Conservation (phyloP, 108 stramenopile genomes). For the Cyclostephanos invisitatus region DNA sequence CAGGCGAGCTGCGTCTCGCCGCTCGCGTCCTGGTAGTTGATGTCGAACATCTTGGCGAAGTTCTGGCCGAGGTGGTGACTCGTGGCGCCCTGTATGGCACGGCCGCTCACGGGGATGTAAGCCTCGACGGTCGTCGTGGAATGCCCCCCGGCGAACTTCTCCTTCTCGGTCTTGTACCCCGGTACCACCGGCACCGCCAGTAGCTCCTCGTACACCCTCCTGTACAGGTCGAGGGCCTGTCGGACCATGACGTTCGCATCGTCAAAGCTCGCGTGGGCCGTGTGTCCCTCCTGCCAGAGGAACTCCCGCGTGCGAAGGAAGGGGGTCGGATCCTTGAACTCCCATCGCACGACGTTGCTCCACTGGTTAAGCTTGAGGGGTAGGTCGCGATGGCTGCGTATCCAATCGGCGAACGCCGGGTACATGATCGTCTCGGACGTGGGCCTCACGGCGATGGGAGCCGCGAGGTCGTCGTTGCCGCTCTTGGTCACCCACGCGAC, state of each 20-base stretch:
- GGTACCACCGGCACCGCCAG: constrained; percentile 98
- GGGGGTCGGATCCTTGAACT: constrained; percentile 99
- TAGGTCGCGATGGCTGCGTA: constrained; percentile 89
- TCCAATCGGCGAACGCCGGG: constrained; percentile 97
- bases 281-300: constrained; percentile 99
- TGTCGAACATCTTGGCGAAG: constrained; percentile 99
- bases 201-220: constrained; percentile 96
- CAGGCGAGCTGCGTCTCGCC: constrained; percentile 88
- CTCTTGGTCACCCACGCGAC: constrained; percentile 96
- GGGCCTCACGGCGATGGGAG: constrained; percentile 97
- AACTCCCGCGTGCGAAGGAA: constrained; percentile 98
- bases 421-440: constrained; percentile 99
- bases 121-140: constrained; percentile 99
- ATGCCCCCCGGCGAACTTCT: constrained; percentile 98
- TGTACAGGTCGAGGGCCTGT: constrained; percentile 95
- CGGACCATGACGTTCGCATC: constrained; percentile 97
- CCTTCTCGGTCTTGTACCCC: constrained; percentile 97
- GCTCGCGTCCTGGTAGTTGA: constrained; percentile 93
- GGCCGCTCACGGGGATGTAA: constrained; percentile 94
- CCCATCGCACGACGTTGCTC: constrained; percentile 99
- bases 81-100: constrained; percentile 99
- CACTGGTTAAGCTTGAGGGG: constrained; percentile 99
- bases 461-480: constrained; percentile 88
- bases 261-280: constrained; percentile 95
- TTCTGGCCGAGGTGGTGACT: constrained; percentile 99